A percentile compares a stretch with the other conserved stretches of the same genome.
These are phyloP conservation scores for Nadsonia commutata DNA, from an alignment of 1,139 yeast species.

Conservation along the genomic window DNA sequence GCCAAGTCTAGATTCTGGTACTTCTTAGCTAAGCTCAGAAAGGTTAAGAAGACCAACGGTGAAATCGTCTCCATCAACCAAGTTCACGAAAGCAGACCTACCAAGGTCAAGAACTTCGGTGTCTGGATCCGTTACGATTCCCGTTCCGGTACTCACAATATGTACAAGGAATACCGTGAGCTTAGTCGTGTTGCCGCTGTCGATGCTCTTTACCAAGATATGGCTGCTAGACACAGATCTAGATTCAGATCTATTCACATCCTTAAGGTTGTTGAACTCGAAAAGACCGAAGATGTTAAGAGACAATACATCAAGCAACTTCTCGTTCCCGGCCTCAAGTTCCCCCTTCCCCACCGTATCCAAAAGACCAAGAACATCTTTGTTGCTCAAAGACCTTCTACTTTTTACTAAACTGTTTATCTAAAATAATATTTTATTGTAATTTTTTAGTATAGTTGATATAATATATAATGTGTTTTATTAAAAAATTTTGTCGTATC, in stretches of 20 bases:
- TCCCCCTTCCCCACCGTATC: slow-evolving; percentile 99
- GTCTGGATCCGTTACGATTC: slow-evolving; percentile 99
- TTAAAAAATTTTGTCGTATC: not conserved
- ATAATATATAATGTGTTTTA: slow-evolving; percentile 1
- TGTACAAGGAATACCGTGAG: slow-evolving; percentile 99
- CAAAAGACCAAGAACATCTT: slow-evolving; percentile 78
- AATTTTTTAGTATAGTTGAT: slow-evolving; percentile 1
- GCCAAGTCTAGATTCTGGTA: slow-evolving; percentile 99
- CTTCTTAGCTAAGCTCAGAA: slow-evolving; percentile 97
- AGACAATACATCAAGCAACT: slow-evolving; percentile 98
- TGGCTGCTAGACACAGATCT: slow-evolving; percentile 99
- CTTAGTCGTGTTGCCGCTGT: slow-evolving; percentile 99
- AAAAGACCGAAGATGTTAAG: slow-evolving; percentile 95
- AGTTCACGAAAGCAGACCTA: slow-evolving; percentile 91
- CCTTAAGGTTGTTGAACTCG: slow-evolving; percentile 92
- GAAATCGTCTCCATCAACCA: slow-evolving; percentile 89
- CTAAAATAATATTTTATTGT: slow-evolving; percentile 1
- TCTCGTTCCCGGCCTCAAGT: slow-evolving; percentile 89
- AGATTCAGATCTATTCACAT: slow-evolving; percentile 98
- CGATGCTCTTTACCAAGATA: slow-evolving; percentile 96
- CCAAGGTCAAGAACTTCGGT: slow-evolving; percentile 99
- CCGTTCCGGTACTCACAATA: slow-evolving; percentile 99
- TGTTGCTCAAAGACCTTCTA: slow-evolving; percentile 89
- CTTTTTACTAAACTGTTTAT: slow-evolving; percentile 58
- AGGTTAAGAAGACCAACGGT: slow-evolving; percentile 99